These are phyloP conservation scores for Boletales sp. DNA, from an alignment of 768 basidiomycete genomes.

Conservation along the genomic window DNA sequence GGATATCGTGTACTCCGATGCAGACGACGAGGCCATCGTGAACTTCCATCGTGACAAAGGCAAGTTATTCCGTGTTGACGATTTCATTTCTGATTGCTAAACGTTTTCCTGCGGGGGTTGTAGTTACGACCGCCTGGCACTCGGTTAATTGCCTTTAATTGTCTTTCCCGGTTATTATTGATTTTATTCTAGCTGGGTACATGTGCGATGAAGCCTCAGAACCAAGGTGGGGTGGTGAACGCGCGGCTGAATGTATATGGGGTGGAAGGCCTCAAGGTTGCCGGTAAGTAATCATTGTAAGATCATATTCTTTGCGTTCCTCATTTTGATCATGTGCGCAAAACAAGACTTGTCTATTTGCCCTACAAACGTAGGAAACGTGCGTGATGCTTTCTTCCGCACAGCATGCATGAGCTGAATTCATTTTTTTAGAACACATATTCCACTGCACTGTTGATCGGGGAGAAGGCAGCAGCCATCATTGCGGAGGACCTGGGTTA, in stretches of 20 bases:
- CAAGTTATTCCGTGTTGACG: not conserved
- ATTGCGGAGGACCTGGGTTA: conserved; percentile 8
- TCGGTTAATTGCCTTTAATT: too few species aligned
- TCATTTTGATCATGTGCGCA: not conserved
- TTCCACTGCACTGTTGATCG: conserved; percentile 15
- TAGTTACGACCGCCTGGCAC: too few species aligned
- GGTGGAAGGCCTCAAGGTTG: conserved; percentile 54
- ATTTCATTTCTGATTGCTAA: too few species aligned
- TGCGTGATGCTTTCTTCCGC: too few species aligned
- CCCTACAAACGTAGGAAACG: conserved; percentile 22
- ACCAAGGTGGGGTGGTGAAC: conserved; percentile 62
- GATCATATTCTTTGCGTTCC: too few species aligned
- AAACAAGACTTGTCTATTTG: conserved; percentile 30
- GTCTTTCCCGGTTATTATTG: too few species aligned
- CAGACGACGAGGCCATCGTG: conserved; percentile 33
- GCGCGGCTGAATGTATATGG: conserved; percentile 59
- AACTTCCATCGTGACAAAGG: conserved; percentile 14
- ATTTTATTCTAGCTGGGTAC: conserved; percentile 48
- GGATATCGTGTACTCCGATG: conserved; percentile 29
- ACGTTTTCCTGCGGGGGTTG: too few species aligned
- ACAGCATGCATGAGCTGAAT: too few species aligned
- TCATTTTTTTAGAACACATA: conserved; percentile 8
- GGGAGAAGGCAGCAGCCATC: conserved; percentile 15
- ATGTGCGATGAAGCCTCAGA: conserved; percentile 64
- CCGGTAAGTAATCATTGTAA: conserved; percentile 36